phyloP scores from a whole-genome alignment of 2,329 filamentous ascomycete species.

The Neocucurbitaria cava region DNA sequence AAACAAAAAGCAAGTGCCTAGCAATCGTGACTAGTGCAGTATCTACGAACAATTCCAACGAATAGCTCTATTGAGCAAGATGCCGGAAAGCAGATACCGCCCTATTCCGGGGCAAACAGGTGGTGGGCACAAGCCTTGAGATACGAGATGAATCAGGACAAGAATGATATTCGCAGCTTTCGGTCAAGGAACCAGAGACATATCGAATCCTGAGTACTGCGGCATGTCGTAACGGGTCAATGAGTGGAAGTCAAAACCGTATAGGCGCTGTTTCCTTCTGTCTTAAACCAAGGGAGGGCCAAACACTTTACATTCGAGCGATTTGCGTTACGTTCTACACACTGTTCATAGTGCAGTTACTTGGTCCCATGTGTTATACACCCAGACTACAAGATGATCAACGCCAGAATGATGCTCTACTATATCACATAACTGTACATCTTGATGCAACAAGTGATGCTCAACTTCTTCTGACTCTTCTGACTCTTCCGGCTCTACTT shows the following conservation, averaged over 20 bases:
- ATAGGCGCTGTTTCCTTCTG: neutral
- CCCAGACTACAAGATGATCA: conserved; percentile 7
- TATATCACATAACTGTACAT: neutral
- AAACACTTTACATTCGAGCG: neutral
- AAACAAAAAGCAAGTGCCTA: conserved; percentile 3
- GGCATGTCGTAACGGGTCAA: too few relatives aligned
- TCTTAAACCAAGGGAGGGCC: neutral
- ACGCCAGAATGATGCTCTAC: conserved; percentile 1
- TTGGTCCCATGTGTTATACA: conserved; percentile 20
- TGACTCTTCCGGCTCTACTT: neutral
- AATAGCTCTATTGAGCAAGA: neutral
- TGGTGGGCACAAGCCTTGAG: too few relatives aligned
- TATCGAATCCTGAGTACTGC: too few relatives aligned
- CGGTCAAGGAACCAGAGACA: too few relatives aligned
- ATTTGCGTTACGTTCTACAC: neutral
- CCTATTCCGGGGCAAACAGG: neutral
- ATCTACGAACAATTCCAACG: neutral
- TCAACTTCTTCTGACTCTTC: neutral
- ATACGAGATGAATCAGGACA: too few relatives aligned
- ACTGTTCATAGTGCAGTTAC: conserved; percentile 19
- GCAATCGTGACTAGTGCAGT: neutral
- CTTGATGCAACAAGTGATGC: neutral
- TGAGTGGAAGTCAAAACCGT: neutral
- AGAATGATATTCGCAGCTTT: too few relatives aligned
- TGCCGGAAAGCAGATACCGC: neutral